Evolutionary conservation across 805 yeast species (phyloP), one percentile per base, ranked within the genome.

Genomic region (Metschnikowia matae): DNA sequence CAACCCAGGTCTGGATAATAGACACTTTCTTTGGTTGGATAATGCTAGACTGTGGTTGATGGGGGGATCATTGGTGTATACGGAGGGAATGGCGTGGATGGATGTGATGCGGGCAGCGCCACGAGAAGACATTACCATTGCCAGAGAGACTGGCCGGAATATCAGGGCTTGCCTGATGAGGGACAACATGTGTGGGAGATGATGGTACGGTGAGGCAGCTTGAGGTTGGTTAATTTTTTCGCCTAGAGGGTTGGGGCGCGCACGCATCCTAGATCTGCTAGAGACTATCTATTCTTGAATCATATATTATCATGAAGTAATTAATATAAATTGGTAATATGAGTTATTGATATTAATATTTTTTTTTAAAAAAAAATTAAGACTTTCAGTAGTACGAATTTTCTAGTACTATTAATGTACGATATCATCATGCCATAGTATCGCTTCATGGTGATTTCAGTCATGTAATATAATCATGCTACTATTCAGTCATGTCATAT

Each of bases 1-100:
- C 18, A 89, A 72, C 11, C 99, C 99, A 6, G 96, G 84, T 68
- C 99, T 82, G 40, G 69, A 66, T 29, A 89, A 82, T 34, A 92
- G 74, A 66, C 83, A 78, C 64, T 84, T 86, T 67, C 97, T 80
- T 46, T 74, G 70, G 62, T 89, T 84, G 33, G 88, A 84, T 44
- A 79, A 77, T 55, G 79, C 87, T 35, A 84, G 83, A 3, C 92
- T 78, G 64, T 85, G 89, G 61, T 80, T 78, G 40, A 83, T 75
- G 14, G 75, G 68, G 15, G 85, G 81, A 2, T 79, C 72, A 40
- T 66, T 57, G 2, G 83, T 74, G 51, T 67, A 70, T 13, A 76
- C 62, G 48, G 69, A 69, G 20, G 85, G 81, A 42, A 81, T 67
- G 32, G 83, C 75, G 54, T 73, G 75, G 18, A 81, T 76, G 2